These are phyloP conservation scores for Scytalidium sp. DNA, from an alignment of 2,329 filamentous ascomycete species.

Conservation along the genomic window DNA sequence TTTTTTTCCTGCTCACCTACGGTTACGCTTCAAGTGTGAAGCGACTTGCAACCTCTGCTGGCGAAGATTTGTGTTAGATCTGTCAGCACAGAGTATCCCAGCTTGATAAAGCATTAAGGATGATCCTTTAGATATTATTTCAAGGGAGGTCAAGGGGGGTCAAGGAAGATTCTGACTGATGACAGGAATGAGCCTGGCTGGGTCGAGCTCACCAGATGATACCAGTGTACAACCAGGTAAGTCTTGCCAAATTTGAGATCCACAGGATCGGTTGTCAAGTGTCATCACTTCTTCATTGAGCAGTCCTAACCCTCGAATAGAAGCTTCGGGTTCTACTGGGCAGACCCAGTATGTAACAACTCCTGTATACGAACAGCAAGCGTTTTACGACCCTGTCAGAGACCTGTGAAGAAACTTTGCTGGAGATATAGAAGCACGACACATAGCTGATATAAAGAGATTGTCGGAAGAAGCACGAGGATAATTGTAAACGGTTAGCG, in stretches of 20 bases:
- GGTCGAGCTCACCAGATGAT: background rate
- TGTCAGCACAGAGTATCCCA: no score
- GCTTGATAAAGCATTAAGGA: background rate
- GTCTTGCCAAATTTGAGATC: background rate
- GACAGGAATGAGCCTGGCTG: background rate
- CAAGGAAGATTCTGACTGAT: background rate
- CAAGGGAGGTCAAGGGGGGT: no score
- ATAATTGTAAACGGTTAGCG: background rate
- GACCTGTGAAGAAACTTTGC: slow-evolving; percentile 3
- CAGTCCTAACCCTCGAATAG: background rate
- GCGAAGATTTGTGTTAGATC: no score
- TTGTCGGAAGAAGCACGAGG: background rate
- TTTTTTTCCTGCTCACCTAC: background rate
- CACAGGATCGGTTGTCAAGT: background rate
- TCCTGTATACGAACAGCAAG: background rate
- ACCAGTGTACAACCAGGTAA: background rate
- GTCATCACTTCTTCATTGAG: background rate
- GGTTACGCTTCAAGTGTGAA: background rate
- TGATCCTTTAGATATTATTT: background rate
- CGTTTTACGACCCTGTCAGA: slow-evolving; percentile 15
- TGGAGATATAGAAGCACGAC: background rate
- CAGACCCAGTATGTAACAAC: background rate
- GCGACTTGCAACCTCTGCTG: background rate
- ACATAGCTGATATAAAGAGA: background rate
- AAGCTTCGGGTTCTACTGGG: background rate